A percentile compares a stretch with the other conserved stretches of the same genome.
These are phyloP conservation scores for Plenodomus tracheiphilus DNA, from an alignment of 2,329 filamentous ascomycete genomes.

Conservation along the genomic window DNA sequence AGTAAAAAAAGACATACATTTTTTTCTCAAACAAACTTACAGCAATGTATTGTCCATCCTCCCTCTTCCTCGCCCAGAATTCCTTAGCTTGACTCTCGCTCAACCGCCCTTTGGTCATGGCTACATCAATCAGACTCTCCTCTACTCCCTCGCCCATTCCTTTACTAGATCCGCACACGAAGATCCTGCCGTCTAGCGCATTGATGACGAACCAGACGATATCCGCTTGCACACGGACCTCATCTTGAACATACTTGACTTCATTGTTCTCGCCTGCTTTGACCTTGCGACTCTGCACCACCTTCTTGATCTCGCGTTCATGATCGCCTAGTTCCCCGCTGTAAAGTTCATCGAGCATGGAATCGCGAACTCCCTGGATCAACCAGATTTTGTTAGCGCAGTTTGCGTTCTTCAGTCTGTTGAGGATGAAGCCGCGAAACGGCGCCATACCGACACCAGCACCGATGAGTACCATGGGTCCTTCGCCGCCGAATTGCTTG, in stretches of 20 bases:
- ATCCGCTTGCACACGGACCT: conserved; percentile 87
- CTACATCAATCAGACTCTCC: conserved; percentile 81
- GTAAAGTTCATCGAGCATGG: conserved; percentile 92
- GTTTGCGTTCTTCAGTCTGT: conserved; percentile 88
- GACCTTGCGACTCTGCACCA: conserved; percentile 54
- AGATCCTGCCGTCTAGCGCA: conserved; percentile 90
- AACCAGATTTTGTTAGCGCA: conserved; percentile 99
- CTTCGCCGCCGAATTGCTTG: conserved; percentile 87
- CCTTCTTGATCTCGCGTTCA: conserved; percentile 51
- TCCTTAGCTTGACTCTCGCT: conserved; percentile 77
- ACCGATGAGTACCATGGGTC: conserved; percentile 96
- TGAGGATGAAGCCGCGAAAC: conserved; percentile 96
- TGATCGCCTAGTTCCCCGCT: conserved; percentile 87
- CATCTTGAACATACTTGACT: conserved; percentile 93
- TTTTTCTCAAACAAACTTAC: conserved; percentile 46
- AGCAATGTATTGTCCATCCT: conserved; percentile 92
- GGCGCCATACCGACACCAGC: conserved; percentile 96
- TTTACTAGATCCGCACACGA: conserved; percentile 92
- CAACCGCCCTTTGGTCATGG: conserved; percentile 89
- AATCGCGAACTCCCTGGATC: conserved; percentile 91
- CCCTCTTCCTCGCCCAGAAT: conserved; percentile 92
- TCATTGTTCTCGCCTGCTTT: conserved; percentile 57
- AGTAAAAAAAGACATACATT: too few relatives aligned
- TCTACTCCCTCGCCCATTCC: conserved; percentile 99
- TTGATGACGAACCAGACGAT: conserved; percentile 99